Conservation (phyloP, 2,329 filamentous ascomycete species). For the Ophiobolus disseminans region DNA sequence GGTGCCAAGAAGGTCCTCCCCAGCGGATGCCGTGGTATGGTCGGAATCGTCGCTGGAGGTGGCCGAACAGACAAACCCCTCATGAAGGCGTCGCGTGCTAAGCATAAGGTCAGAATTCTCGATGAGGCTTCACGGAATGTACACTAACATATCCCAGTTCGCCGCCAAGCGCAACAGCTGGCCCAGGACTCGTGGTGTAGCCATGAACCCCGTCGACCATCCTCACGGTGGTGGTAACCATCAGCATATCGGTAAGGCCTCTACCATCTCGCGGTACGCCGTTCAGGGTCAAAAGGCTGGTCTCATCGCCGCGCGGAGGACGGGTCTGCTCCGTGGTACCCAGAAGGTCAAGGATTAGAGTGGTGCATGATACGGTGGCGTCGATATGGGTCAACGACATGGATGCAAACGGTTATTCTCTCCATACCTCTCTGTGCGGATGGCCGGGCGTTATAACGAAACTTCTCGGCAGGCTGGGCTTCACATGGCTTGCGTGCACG, state of each 20-base stretch:
- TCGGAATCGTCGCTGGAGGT: constrained; percentile 98
- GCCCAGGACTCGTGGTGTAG: constrained; percentile 99
- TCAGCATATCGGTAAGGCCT: constrained; percentile 99
- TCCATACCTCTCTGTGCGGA: constrained; percentile 46
- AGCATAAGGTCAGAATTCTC: constrained; percentile 73
- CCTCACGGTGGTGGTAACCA: constrained; percentile 86
- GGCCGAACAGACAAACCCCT: constrained; percentile 99
- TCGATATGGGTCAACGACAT: constrained; percentile 37
- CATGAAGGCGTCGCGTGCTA: constrained; percentile 98
- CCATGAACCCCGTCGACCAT: constrained; percentile 99
- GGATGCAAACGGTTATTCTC: constrained; percentile 47
- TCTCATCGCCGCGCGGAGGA: constrained; percentile 99
- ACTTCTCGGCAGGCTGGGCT: constrained; percentile 42
- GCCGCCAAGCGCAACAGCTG: constrained; percentile 99
- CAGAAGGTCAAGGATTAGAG: constrained; percentile 95
- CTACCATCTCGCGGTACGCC: constrained; percentile 98
- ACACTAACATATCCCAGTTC: constrained; percentile 63
- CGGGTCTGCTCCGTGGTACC: constrained; percentile 99
- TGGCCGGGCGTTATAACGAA: constrained; percentile 50
- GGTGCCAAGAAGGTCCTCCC: constrained; percentile 99
- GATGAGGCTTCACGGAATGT: not conserved
- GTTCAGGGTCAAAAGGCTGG: constrained; percentile 99
- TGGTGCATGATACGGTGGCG: constrained; percentile 36
- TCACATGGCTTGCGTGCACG: constrained; percentile 44
- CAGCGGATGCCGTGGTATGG: constrained; percentile 94